Evolutionary conservation across 2,329 filamentous ascomycete species (phyloP).

Genomic region (Calonectria montana): DNA sequence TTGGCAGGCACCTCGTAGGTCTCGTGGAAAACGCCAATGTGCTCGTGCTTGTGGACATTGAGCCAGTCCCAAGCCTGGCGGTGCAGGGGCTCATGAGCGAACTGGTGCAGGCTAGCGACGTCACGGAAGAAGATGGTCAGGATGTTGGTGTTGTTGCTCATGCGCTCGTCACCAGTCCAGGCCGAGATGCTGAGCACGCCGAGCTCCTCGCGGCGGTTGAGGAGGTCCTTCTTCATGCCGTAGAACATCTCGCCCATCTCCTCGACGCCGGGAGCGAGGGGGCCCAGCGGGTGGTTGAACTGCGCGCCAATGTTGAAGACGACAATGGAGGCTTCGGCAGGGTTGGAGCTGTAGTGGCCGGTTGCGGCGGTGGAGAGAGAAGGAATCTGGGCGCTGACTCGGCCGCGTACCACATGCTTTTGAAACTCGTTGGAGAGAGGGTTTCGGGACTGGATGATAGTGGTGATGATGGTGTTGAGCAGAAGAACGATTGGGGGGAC

Average conservation of each 20-base stretch:
- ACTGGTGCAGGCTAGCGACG: constrained; percentile 60
- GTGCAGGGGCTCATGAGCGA: constrained; percentile 62
- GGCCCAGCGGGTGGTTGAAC: constrained; percentile 61
- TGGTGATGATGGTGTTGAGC: constrained; percentile 46
- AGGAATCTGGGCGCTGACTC: constrained; percentile 49
- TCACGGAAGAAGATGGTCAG: constrained; percentile 63
- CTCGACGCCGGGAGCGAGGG: constrained; percentile 56
- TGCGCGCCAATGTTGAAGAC: constrained; percentile 59
- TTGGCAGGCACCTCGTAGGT: constrained; percentile 57
- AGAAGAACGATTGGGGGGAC: constrained; percentile 47
- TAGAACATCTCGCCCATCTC: constrained; percentile 53
- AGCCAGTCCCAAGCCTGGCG: constrained; percentile 63
- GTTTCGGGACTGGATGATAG: constrained; percentile 39
- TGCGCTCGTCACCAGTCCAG: constrained; percentile 53
- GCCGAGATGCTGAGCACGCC: constrained; percentile 59
- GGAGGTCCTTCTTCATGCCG: constrained; percentile 50
- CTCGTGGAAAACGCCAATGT: constrained; percentile 67
- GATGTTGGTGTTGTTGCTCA: constrained; percentile 55
- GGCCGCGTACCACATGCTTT: constrained; percentile 46
- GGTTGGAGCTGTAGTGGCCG: constrained; percentile 42
- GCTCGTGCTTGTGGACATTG: constrained; percentile 48
- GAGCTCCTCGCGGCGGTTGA: constrained; percentile 53
- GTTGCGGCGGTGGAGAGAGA: constrained; percentile 34
- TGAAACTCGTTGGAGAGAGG: constrained; percentile 35
- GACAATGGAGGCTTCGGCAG: constrained; percentile 48